Evolutionary conservation across 1,284 basidiomycete genomes (phyloP).

Genomic region (Moniliella sp.): DNA sequence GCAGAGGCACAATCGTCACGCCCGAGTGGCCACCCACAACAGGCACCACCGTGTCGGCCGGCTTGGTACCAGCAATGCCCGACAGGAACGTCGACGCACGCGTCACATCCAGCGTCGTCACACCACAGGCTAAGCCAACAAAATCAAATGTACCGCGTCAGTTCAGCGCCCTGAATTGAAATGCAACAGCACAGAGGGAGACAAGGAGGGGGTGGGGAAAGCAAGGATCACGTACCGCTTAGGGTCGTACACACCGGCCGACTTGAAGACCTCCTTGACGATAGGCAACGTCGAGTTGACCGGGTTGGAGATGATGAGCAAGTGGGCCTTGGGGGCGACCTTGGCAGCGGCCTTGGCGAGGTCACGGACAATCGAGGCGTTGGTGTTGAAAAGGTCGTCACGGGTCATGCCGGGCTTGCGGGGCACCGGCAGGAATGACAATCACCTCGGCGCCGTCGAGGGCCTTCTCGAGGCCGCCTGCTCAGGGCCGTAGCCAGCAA

Average conservation of each 20-base stretch:
- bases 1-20: slow-evolving; percentile 81
- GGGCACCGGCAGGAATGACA: slow-evolving; percentile 84
- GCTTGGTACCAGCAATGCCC: slow-evolving; percentile 40
- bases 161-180: background rate
- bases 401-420: slow-evolving; percentile 53
- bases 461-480: slow-evolving; percentile 54
- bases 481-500: slow-evolving; percentile 40
- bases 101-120: slow-evolving; percentile 91
- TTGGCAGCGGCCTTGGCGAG: slow-evolving; percentile 72
- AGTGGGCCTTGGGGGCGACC: slow-evolving; percentile 65
- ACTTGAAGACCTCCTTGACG: slow-evolving; percentile 81
- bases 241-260: slow-evolving; percentile 69
- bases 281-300: slow-evolving; percentile 91
- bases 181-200: background rate
- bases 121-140: slow-evolving; percentile 43
- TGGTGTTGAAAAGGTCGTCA: slow-evolving; percentile 92
- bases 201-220: too few species aligned
- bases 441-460: slow-evolving; percentile 69
- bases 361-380: slow-evolving; percentile 84
- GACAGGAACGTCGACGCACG: slow-evolving; percentile 78
- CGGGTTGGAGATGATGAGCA: slow-evolving; percentile 89
- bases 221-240: slow-evolving; percentile 40
- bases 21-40: slow-evolving; percentile 93
- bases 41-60: slow-evolving; percentile 54
- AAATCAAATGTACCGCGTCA: too few species aligned